Evolutionary conservation across 2,329 filamentous ascomycete genomes (phyloP).

Genomic region (Elsinoe ampelina): DNA sequence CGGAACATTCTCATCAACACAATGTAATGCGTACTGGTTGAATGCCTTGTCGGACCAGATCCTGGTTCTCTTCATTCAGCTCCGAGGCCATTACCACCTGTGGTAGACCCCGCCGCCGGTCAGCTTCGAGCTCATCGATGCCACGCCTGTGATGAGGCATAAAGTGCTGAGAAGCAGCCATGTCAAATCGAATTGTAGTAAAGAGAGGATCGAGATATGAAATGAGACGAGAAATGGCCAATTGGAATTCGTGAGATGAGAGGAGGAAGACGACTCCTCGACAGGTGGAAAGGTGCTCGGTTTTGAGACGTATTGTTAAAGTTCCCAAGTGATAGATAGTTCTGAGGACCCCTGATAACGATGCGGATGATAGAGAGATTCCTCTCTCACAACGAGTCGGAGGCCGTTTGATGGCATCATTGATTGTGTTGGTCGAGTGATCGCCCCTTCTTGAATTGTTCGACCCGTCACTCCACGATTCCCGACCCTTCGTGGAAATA

Average conservation of each 20-base stretch:
- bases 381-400: background rate
- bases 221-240: no score
- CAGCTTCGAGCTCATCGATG: background rate
- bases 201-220: background rate
- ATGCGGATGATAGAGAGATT: background rate
- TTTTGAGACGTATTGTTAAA: background rate
- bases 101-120: background rate
- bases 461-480: no score
- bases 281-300: background rate
- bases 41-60: background rate
- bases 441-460: no score
- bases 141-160: background rate
- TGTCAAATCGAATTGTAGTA: background rate
- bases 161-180: background rate
- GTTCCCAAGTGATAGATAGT: background rate
- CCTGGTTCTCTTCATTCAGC: background rate
- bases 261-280: background rate
- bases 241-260: no score
- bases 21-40: background rate
- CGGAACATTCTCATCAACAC: background rate
- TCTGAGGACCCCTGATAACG: background rate
- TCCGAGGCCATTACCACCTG: background rate
- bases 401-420: background rate
- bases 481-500: no score
- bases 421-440: no score